Evolutionary conservation across 176 grass and related monocot species (phyloP).

Genomic region (Bolboschoenus planiculmis): DNA sequence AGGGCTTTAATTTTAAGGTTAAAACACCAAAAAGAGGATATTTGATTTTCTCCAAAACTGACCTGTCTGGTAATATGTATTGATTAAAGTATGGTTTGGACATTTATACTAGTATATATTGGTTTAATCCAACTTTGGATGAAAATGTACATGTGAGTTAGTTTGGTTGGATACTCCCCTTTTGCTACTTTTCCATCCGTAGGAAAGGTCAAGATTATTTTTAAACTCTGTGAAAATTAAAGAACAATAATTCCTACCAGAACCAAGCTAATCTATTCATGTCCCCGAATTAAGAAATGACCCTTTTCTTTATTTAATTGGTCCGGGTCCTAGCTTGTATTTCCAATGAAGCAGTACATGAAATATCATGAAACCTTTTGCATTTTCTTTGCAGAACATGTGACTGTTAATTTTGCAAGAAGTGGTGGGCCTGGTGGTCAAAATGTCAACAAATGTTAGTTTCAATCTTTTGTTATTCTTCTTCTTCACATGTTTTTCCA

Average conservation of each 20-base stretch:
- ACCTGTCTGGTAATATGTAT: background rate
- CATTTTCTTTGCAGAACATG: conserved; percentile 51
- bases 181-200: background rate
- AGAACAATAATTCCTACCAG: background rate
- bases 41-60: background rate
- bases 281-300: background rate
- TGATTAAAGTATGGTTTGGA: background rate
- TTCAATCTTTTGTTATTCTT: background rate
- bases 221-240: background rate
- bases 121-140: background rate
- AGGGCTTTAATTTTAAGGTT: background rate
- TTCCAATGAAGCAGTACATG: background rate
- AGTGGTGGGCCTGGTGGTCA: conserved; percentile 94
- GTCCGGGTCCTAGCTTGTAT: background rate
- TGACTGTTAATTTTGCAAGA: conserved; percentile 92
- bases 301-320: background rate
- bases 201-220: background rate
- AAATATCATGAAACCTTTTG: conserved; percentile 23
- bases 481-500: background rate
- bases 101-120: conserved; percentile 6
- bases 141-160: background rate
- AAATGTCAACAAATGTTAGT: conserved; percentile 93
- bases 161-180: background rate
- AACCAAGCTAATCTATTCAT: background rate
- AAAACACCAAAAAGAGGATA: background rate